These are phyloP conservation scores for Cucurbita moschata DNA, from an alignment of 306 rosid species.

Conservation along the genomic window DNA sequence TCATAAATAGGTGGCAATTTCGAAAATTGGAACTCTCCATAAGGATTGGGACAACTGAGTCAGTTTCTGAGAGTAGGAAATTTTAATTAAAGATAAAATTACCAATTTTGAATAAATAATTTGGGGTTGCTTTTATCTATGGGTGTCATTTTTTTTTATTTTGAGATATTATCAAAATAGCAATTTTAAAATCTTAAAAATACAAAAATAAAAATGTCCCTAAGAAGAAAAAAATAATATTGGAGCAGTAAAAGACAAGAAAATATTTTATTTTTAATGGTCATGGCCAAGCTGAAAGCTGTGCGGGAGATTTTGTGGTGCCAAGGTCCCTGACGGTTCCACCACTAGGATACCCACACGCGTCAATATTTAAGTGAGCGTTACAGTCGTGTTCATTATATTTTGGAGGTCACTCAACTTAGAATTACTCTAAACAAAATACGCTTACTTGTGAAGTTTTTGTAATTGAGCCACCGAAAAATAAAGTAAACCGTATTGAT, in stretches of 20 bases:
- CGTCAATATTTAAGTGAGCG: not conserved
- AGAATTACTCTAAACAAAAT: too few species aligned
- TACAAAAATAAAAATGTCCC: too few species aligned
- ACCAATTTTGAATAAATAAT: not conserved
- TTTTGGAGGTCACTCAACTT: too few species aligned
- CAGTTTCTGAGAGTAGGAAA: not conserved
- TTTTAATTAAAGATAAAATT: not conserved
- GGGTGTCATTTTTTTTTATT: too few species aligned
- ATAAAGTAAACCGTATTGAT: too few species aligned
- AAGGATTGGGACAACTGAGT: not conserved
- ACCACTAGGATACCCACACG: not conserved
- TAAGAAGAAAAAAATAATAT: not conserved
- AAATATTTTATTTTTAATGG: not conserved
- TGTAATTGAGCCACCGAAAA: too few species aligned
- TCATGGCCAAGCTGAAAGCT: not conserved
- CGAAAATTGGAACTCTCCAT: not conserved
- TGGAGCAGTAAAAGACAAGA: not conserved
- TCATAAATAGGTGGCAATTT: not conserved
- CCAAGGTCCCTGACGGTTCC: not conserved
- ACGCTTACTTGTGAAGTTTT: too few species aligned
- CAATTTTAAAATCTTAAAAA: too few species aligned
- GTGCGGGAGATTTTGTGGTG: not conserved
- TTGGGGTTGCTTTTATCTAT: too few species aligned
- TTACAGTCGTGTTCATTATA: too few species aligned
- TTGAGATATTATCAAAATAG: too few species aligned